phyloP scores from a whole-genome alignment of 192 early-diverging fungal genomes.

The Lunasporangiospora selenospora region DNA sequence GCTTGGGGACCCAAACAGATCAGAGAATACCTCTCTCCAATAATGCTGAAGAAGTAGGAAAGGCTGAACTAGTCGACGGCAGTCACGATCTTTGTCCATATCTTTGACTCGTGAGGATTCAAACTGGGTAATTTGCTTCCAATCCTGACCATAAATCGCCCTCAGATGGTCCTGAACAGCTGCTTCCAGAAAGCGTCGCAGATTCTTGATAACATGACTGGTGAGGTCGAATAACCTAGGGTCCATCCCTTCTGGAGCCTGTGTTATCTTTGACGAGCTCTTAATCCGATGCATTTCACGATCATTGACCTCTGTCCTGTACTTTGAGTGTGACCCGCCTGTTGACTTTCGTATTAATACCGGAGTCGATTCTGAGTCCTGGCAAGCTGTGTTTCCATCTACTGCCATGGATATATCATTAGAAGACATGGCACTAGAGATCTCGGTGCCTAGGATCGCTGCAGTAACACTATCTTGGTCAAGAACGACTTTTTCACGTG shows the following conservation, averaged over 20 bases:
- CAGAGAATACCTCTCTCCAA: conserved; percentile 21
- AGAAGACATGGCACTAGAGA: neutral
- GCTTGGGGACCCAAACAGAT: neutral
- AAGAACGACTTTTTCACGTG: conserved; percentile 21
- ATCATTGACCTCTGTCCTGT: conserved; percentile 23
- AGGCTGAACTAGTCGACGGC: conserved; percentile 18
- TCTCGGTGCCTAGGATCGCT: neutral
- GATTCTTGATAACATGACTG: conserved; percentile 26
- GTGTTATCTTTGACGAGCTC: neutral
- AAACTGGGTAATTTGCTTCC: conserved; percentile 18
- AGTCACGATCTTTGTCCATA: conserved; percentile 19
- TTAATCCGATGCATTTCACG: conserved; percentile 38
- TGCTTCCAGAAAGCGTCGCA: conserved; percentile 24
- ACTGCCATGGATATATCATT: neutral
- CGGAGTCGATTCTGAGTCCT: neutral
- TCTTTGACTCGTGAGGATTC: conserved; percentile 7
- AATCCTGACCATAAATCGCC: conserved; percentile 14
- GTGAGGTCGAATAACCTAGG: conserved; percentile 21
- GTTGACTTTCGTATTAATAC: neutral
- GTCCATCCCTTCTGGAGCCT: conserved; percentile 32
- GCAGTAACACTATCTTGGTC: conserved; percentile 8
- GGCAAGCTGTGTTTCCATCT: too few relatives aligned
- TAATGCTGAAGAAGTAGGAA: conserved; percentile 10
- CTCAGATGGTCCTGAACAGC: conserved; percentile 25
- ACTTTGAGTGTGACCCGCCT: neutral